A percentile compares a stretch with the other conserved stretches of the same genome.
Evolutionary conservation across 2,329 filamentous ascomycete genomes (phyloP).

Genomic region (Stemphylium beticola): DNA sequence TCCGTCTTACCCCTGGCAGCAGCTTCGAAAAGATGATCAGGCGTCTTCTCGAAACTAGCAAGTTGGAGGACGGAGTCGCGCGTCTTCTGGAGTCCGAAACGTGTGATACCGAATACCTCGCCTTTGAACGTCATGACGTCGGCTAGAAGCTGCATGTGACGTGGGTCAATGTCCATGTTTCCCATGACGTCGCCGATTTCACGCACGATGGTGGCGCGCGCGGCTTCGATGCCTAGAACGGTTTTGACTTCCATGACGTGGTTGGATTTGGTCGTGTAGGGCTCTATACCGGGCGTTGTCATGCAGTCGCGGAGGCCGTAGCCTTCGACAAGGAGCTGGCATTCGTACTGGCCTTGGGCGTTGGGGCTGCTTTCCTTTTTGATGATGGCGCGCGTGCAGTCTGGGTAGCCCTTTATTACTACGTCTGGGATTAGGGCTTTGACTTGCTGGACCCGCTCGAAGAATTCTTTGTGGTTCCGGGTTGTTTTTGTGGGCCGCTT

Average conservation of each 20-base stretch:
- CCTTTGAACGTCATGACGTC: slow-evolving; percentile 99
- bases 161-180: slow-evolving; percentile 93
- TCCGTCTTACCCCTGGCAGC: slow-evolving; percentile 92
- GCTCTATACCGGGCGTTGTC: slow-evolving; percentile 89
- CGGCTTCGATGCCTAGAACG: slow-evolving; percentile 93
- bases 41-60: slow-evolving; percentile 96
- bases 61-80: slow-evolving; percentile 91
- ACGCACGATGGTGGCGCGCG: slow-evolving; percentile 82
- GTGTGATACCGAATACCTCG: slow-evolving; percentile 93
- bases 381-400: slow-evolving; percentile 86
- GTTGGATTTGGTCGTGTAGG: slow-evolving; percentile 76
- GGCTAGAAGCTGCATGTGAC: slow-evolving; percentile 95
- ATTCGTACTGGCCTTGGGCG: slow-evolving; percentile 65
- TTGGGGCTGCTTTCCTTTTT: slow-evolving; percentile 75
- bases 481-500: slow-evolving; percentile 37
- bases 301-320: slow-evolving; percentile 90
- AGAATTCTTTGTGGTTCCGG: slow-evolving; percentile 64
- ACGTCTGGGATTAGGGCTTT: slow-evolving; percentile 81
- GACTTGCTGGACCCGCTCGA: slow-evolving; percentile 82
- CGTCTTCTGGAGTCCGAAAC: slow-evolving; percentile 96
- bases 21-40: slow-evolving; percentile 95
- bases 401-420: slow-evolving; percentile 88
- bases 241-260: slow-evolving; percentile 87
- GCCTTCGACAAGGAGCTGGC: slow-evolving; percentile 79
- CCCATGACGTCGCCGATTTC: slow-evolving; percentile 92